A percentile compares a stretch with the other conserved stretches of the same genome.
These are phyloP conservation scores for Inonotus obliquus DNA, from an alignment of 1,284 basidiomycete species.

Conservation along the genomic window DNA sequence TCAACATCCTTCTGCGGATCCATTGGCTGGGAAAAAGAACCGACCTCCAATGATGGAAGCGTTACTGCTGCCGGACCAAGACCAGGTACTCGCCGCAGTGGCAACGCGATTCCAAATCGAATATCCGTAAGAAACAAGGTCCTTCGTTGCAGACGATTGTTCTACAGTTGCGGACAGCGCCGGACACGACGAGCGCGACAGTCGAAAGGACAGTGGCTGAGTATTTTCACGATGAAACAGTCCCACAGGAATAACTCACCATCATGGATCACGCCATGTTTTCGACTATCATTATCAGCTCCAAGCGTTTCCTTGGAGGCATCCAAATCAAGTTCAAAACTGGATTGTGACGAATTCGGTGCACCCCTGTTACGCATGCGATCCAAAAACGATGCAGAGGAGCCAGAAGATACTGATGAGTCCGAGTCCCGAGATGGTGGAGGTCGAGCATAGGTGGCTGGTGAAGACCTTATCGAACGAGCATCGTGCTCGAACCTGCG, in stretches of 20 bases:
- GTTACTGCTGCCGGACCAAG: slow-evolving; percentile 9
- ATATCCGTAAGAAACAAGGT: slow-evolving; percentile 28
- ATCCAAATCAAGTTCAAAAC: slow-evolving; percentile 12
- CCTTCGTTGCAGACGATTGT: neutral
- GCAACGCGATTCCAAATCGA: slow-evolving; percentile 55
- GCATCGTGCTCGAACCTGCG: neutral
- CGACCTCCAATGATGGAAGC: neutral
- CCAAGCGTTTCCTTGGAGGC: neutral
- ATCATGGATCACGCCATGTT: neutral
- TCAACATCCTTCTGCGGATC: neutral
- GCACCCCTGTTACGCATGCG: slow-evolving; percentile 22
- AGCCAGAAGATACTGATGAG: slow-evolving; percentile 14
- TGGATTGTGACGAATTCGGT: slow-evolving; percentile 10
- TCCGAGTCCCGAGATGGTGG: slow-evolving; percentile 16
- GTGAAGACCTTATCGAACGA: neutral
- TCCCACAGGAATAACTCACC: neutral
- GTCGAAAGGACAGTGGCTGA: neutral
- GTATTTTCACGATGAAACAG: neutral
- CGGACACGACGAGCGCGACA: neutral
- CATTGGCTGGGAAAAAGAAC: neutral
- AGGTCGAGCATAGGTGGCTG: slow-evolving; percentile 13
- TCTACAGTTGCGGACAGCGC: neutral
- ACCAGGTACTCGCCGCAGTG: slow-evolving; percentile 27
- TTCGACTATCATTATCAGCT: neutral
- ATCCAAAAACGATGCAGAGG: slow-evolving; percentile 28